phyloP scores from a whole-genome alignment of 176 grass and related monocot species.

The Oryza coarctata region DNA sequence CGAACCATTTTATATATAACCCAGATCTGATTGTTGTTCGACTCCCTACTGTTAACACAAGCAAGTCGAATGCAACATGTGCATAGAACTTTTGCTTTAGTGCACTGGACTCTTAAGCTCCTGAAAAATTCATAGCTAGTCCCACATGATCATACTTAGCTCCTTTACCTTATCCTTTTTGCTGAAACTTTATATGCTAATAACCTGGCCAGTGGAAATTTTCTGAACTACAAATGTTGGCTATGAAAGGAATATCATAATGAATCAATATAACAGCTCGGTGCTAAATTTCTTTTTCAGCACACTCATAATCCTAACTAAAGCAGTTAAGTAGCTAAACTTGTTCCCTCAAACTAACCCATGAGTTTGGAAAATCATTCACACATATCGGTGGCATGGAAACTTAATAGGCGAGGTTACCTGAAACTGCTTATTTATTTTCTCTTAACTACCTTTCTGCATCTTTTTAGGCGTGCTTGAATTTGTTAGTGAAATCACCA shows the following conservation, averaged over 20 bases:
- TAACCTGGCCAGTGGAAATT: not conserved
- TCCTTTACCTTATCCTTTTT: not conserved
- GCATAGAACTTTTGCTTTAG: not conserved
- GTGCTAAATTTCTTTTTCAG: not conserved
- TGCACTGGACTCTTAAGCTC: not conserved
- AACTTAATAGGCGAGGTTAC: not conserved
- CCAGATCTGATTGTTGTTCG: not conserved
- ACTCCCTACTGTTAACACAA: not conserved
- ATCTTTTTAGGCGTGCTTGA: not conserved
- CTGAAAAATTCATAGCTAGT: not conserved
- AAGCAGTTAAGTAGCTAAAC: conserved; percentile 2
- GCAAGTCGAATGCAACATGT: not conserved
- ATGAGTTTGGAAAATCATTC: not conserved
- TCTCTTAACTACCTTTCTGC: not conserved
- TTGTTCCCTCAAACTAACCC: not conserved
- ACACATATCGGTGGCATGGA: not conserved
- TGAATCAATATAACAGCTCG: not conserved
- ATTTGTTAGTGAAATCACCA: not conserved
- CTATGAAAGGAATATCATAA: not conserved
- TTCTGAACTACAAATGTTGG: not conserved
- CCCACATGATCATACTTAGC: not conserved
- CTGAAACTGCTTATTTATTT: not conserved
- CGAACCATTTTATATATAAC: not conserved
- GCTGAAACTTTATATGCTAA: not conserved
- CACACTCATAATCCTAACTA: not conserved